phyloP scores from a whole-genome alignment of 352 stramenopile species.

The Globisporangium ultimum region DNA sequence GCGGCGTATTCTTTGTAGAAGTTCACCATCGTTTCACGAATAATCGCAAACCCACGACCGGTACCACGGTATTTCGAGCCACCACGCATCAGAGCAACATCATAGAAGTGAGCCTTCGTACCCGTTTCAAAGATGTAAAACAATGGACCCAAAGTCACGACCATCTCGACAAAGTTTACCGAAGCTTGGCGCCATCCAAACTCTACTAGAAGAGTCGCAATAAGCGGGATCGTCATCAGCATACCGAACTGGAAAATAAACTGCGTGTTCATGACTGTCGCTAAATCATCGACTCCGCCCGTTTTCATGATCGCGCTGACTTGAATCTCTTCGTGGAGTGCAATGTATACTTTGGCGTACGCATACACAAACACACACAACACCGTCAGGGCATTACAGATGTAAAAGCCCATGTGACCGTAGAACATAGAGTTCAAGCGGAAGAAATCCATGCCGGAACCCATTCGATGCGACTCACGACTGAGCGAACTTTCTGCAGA shows the following conservation, averaged over 20 bases:
- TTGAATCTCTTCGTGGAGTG: conserved; percentile 70
- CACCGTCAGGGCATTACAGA: conserved; percentile 79
- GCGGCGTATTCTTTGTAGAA: conserved; percentile 87
- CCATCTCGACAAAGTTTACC: conserved; percentile 75
- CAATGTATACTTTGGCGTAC: conserved; percentile 86
- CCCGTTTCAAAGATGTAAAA: conserved; percentile 89
- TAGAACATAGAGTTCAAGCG: conserved; percentile 90
- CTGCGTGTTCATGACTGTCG: conserved; percentile 79
- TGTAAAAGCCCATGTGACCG: conserved; percentile 88
- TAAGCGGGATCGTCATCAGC: conserved; percentile 84
- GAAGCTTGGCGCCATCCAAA: conserved; percentile 81
- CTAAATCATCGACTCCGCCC: conserved; percentile 63
- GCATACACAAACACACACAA: conserved; percentile 79
- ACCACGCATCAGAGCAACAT: conserved; percentile 83
- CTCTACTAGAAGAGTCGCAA: conserved; percentile 81
- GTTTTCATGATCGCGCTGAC: conserved; percentile 77
- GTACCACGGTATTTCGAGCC: conserved; percentile 85
- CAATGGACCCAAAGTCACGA: conserved; percentile 78
- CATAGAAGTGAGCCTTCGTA: conserved; percentile 85
- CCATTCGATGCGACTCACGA: conserved; percentile 82
- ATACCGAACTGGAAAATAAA: conserved; percentile 90
- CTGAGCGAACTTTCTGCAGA: conserved; percentile 77
- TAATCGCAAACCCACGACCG: conserved; percentile 80
- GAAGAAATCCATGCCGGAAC: conserved; percentile 84
- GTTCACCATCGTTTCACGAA: conserved; percentile 80